These are phyloP conservation scores for Leishmania guyanensis DNA, from an alignment of 208 protist genomes.

Conservation along the genomic window DNA sequence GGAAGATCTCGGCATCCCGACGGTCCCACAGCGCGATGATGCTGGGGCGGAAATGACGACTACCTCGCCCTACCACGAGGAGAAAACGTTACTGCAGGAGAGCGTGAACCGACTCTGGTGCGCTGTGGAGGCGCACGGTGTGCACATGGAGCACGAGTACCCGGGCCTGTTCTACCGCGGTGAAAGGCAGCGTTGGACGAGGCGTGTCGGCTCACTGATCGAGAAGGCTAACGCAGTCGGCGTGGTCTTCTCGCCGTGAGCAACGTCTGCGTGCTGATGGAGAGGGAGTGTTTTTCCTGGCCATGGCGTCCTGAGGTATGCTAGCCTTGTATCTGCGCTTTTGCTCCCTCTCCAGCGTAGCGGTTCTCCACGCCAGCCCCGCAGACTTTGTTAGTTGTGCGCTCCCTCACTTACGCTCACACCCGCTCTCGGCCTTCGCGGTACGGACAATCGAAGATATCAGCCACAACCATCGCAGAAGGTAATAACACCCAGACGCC, in stretches of 20 bases:
- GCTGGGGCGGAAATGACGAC: constrained; percentile 45
- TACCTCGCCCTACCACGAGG: constrained; percentile 54
- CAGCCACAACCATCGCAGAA: background rate
- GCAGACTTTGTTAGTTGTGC: background rate
- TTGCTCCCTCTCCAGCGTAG: background rate
- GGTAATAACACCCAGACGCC: background rate
- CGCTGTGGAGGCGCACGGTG: constrained; percentile 65
- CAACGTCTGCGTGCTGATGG: background rate
- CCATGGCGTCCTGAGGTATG: background rate
- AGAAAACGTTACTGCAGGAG: constrained; percentile 53
- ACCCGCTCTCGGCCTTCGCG: background rate
- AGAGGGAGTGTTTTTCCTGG: background rate
- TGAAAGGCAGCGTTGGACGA: constrained; percentile 47
- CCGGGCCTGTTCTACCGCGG: constrained; percentile 66
- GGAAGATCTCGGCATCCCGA: constrained; percentile 30
- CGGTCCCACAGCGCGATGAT: constrained; percentile 26
- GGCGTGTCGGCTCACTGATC: constrained; percentile 44
- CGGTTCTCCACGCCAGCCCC: background rate
- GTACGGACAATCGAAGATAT: background rate
- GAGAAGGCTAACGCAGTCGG: constrained; percentile 63
- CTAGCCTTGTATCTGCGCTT: background rate
- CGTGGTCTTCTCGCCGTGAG: constrained; percentile 67
- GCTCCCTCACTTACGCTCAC: background rate
- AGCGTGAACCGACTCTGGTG: constrained; percentile 52
- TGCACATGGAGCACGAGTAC: constrained; percentile 66